Evolutionary conservation across 2,329 filamentous ascomycete genomes (phyloP).

Genomic region (Exophiala spinifera): DNA sequence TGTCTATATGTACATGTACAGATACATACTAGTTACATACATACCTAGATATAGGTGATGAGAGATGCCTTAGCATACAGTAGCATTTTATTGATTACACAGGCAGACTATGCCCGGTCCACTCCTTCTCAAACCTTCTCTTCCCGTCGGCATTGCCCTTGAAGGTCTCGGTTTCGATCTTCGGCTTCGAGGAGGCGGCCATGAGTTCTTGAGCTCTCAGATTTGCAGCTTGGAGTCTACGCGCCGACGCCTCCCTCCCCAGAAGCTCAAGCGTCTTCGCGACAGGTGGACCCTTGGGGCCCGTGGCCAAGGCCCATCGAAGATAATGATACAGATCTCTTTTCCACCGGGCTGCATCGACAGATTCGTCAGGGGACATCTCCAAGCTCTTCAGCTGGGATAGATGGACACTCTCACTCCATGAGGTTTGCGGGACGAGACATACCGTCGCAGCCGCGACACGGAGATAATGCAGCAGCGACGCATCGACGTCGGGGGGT

Average conservation of each 20-base stretch:
- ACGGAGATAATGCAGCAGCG: slow-evolving; percentile 37
- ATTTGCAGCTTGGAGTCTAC: slow-evolving; percentile 43
- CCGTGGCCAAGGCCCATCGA: slow-evolving; percentile 55
- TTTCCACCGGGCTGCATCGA: slow-evolving; percentile 29
- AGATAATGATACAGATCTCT: slow-evolving; percentile 54
- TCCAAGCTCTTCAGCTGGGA: slow-evolving; percentile 35
- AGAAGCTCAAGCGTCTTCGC: slow-evolving; percentile 54
- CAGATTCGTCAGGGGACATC: slow-evolving; percentile 1
- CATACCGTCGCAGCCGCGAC: slow-evolving; percentile 43
- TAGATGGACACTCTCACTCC: slow-evolving; percentile 40
- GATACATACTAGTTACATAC: background rate
- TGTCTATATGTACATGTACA: too few species aligned
- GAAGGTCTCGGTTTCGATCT: slow-evolving; percentile 8
- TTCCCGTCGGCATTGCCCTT: slow-evolving; percentile 21
- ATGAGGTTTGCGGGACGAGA: slow-evolving; percentile 42
- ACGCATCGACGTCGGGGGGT: slow-evolving; percentile 11
- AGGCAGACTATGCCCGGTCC: slow-evolving; percentile 18
- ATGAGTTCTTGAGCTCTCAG: slow-evolving; percentile 13
- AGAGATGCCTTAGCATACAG: too few species aligned
- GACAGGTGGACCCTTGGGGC: slow-evolving; percentile 52
- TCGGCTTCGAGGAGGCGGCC: slow-evolving; percentile 2
- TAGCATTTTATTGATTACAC: too few species aligned
- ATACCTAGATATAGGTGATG: too few species aligned
- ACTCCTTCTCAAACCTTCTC: slow-evolving; percentile 22
- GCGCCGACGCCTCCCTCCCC: slow-evolving; percentile 51